Base-by-base conservation (phyloP, 495 filamentous ascomycete genomes). In the Penicillium bialowiezense region DNA sequence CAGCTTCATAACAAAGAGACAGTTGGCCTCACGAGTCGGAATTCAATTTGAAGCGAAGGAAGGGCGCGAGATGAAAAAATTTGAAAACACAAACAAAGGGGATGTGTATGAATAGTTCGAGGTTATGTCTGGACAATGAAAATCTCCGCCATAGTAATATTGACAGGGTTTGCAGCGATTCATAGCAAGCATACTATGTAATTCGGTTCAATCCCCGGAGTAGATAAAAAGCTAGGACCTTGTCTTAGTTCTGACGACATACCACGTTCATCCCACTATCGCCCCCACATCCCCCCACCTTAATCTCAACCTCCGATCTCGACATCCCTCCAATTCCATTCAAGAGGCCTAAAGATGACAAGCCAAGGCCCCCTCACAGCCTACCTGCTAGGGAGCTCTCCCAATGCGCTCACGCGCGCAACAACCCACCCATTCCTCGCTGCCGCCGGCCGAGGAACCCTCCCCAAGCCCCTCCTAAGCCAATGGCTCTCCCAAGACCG, bases 401-500 rank as follows among this genome's bases (percentile, higher is more conserved):
- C 58, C 4, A 3, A 53, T 36, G 58, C 73, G 47, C 78, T 81
- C 59, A 65, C 67, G 14, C 59, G 63, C 12, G 83, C 86, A 40
- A 90, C 86, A 15, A 79, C 81, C 48, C 74, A 82, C 51, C 77
- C 80, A 1, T 91, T 91, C 72, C 82, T 91, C 45, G 71, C 74
- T 19, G 72, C 79, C 44, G 86, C 86, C 20, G 86, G 86, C 20
- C 66, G 72, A 41, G 87, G 87, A 46, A 77, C 71, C 3, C 72
- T 90, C 26, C 64, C 78, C 17, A 78, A 79, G 36, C 54, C 67
- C 1, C 61, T 69, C 0, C 76, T 90, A 10, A 75, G 79, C 29
- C 72, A 78, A 63, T 91, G 87, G 87, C 78, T 91, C 33, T 77
- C 84, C 18, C 86, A 90, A 67, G 88, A 91, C 69, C 70, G 84